These are phyloP conservation scores for Sporisorium exsertum DNA, from an alignment of 1,284 basidiomycete species.

Conservation along the genomic window DNA sequence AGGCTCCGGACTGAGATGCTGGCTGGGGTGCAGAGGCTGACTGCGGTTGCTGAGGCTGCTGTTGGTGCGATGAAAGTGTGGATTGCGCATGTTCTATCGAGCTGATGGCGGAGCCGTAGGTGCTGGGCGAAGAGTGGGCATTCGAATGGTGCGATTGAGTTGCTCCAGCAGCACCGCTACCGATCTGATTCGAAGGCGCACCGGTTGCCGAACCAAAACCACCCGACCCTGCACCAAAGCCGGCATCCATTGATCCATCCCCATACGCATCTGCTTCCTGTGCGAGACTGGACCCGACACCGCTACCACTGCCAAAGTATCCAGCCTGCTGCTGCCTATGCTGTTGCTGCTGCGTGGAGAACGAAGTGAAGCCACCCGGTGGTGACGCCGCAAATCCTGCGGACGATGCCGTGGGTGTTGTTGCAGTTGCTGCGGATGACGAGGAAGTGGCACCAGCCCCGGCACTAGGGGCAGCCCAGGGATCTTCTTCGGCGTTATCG, in stretches of 20 bases:
- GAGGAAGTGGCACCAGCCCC: not conserved
- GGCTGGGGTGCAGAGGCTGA: not conserved
- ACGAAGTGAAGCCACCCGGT: slow-evolving; percentile 30
- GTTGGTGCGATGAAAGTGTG: not conserved
- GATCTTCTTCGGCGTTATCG: slow-evolving; percentile 50
- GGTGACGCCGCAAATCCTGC: slow-evolving; percentile 28
- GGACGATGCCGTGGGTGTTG: slow-evolving; percentile 9
- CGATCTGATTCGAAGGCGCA: slow-evolving; percentile 2
- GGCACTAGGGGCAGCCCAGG: slow-evolving; percentile 45
- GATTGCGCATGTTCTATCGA: slow-evolving; percentile 13
- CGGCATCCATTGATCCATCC: slow-evolving; percentile 8
- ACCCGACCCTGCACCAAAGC: slow-evolving; percentile 21
- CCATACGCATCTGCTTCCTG: slow-evolving; percentile 36
- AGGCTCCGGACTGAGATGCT: slow-evolving; percentile 15
- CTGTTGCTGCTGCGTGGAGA: slow-evolving; percentile 36
- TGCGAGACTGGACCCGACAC: slow-evolving; percentile 9
- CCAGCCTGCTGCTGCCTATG: slow-evolving; percentile 21
- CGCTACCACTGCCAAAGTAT: slow-evolving; percentile 17
- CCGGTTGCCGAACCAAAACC: slow-evolving; percentile 9
- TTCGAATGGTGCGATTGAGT: slow-evolving; percentile 17
- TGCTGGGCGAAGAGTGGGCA: slow-evolving; percentile 35
- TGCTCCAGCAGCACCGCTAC: not conserved
- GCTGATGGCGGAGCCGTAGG: slow-evolving; percentile 33
- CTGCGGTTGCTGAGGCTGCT: slow-evolving; percentile 9
- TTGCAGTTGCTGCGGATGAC: slow-evolving; percentile 14